Evolutionary conservation across 2,329 filamentous ascomycete genomes (phyloP).

Genomic region (Fusarium protoensiforme): DNA sequence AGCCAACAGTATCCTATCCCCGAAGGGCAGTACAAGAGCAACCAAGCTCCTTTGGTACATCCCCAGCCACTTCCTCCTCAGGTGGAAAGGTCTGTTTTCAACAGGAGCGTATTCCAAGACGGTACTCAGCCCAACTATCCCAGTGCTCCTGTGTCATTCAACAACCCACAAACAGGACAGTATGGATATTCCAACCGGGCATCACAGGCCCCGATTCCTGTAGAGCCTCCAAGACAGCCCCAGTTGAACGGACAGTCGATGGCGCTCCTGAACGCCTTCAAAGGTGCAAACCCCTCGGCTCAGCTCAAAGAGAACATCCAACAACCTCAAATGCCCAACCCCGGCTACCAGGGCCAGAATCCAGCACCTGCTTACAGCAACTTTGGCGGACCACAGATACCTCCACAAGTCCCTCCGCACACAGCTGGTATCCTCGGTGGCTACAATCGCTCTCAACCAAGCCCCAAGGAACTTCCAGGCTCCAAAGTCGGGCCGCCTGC

Average conservation of each 20-base stretch:
- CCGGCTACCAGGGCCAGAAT: slow-evolving; percentile 16
- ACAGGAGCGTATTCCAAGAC: slow-evolving; percentile 48
- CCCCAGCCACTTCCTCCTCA: slow-evolving; percentile 67
- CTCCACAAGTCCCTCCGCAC: slow-evolving; percentile 19
- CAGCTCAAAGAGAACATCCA: slow-evolving; percentile 36
- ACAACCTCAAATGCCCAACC: slow-evolving; percentile 16
- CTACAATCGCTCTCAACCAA: slow-evolving; percentile 33
- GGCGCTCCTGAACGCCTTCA: slow-evolving; percentile 59
- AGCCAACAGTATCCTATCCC: slow-evolving; percentile 28
- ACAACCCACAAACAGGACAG: slow-evolving; percentile 42
- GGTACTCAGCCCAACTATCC: slow-evolving; percentile 24
- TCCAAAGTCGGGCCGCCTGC: slow-evolving; percentile 36
- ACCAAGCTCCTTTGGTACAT: slow-evolving; percentile 45
- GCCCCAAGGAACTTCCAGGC: slow-evolving; percentile 44
- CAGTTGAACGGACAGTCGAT: slow-evolving; percentile 56
- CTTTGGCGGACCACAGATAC: slow-evolving; percentile 15
- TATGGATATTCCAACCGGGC: slow-evolving; percentile 31
- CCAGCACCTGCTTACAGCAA: slow-evolving; percentile 23
- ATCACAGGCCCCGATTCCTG: slow-evolving; percentile 17
- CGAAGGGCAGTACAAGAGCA: slow-evolving; percentile 38
- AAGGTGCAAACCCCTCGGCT: slow-evolving; percentile 38
- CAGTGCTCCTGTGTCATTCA: slow-evolving; percentile 13
- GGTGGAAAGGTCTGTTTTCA: slow-evolving; percentile 64
- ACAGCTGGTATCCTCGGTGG: not conserved
- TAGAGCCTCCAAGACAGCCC: slow-evolving; percentile 31